Evolutionary conservation across 2,329 filamentous ascomycete species (phyloP).

Genomic region (Phialophora tarda): DNA sequence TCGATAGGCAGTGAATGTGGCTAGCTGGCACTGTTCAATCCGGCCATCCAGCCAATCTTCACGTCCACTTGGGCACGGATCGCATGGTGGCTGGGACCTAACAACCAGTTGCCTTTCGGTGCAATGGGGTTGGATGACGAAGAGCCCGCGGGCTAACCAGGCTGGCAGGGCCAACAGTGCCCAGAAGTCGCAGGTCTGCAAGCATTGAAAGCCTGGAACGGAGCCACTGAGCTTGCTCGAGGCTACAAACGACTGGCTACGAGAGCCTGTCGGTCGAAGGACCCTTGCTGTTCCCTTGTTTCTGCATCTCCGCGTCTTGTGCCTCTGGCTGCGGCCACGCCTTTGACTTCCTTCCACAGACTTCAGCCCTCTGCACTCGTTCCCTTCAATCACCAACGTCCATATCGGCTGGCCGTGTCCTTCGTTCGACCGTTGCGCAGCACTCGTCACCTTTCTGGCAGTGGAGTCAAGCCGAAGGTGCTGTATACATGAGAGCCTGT

Average conservation of each 20-base stretch:
- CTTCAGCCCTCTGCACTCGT: slow-evolving; percentile 12
- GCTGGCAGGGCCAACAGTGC: slow-evolving; percentile 10
- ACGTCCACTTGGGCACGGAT: neutral
- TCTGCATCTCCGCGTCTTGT: slow-evolving; percentile 15
- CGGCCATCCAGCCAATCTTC: slow-evolving; percentile 15
- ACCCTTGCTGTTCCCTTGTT: slow-evolving; percentile 6
- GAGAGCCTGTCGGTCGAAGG: slow-evolving; percentile 2
- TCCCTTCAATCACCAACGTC: slow-evolving; percentile 12
- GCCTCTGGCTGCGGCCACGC: slow-evolving; percentile 9
- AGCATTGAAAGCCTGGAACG: slow-evolving; percentile 15
- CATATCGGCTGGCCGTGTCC: slow-evolving; percentile 12
- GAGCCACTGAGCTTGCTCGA: slow-evolving; percentile 11
- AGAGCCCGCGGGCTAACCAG: neutral
- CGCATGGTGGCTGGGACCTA: neutral
- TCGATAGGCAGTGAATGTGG: slow-evolving; percentile 13
- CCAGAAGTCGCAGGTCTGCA: slow-evolving; percentile 6
- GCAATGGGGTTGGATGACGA: slow-evolving; percentile 5
- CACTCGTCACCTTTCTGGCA: neutral
- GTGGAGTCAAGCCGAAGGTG: neutral
- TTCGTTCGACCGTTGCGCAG: slow-evolving; percentile 14
- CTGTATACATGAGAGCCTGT: slow-evolving; percentile 2
- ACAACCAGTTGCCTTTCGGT: neutral
- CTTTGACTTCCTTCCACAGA: slow-evolving; percentile 8
- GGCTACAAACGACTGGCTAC: slow-evolving; percentile 18
- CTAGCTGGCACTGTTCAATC: slow-evolving; percentile 2